Conservation (phyloP, 148 eudicot genomes). For the Camellia japonica region DNA sequence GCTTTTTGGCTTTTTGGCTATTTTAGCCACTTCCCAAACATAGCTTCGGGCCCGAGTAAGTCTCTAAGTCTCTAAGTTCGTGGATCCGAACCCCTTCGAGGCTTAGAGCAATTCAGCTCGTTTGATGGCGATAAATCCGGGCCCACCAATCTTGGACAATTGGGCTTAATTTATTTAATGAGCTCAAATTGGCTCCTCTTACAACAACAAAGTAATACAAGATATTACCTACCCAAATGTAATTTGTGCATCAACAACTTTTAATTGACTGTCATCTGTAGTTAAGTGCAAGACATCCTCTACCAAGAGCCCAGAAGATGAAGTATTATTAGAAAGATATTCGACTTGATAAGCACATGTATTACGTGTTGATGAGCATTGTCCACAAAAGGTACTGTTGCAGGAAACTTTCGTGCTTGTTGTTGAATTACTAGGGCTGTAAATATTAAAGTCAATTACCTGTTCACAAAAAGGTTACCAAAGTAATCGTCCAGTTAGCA, state of each 20-base stretch:
- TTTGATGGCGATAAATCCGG: too few relatives aligned
- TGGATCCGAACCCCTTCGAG: too few relatives aligned
- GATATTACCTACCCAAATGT: slow-evolving; percentile 60
- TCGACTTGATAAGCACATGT: slow-evolving; percentile 55
- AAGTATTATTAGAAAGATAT: slow-evolving; percentile 65
- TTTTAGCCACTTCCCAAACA: too few relatives aligned
- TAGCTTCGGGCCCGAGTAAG: too few relatives aligned
- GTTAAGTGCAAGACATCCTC: slow-evolving; percentile 70
- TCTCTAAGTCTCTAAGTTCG: too few relatives aligned
- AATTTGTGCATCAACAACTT: slow-evolving; percentile 44
- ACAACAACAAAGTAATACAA: not conserved
- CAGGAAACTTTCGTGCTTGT: slow-evolving; percentile 60
- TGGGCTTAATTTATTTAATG: too few relatives aligned
- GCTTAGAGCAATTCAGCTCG: too few relatives aligned
- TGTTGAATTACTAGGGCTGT: slow-evolving; percentile 66
- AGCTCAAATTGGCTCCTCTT: too few relatives aligned
- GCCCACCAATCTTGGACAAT: too few relatives aligned
- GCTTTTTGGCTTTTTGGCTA: too few relatives aligned
- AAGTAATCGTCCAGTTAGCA: not conserved
- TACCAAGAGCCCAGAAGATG: slow-evolving; percentile 70
- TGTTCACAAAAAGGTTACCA: slow-evolving; percentile 19
- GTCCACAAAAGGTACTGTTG: slow-evolving; percentile 46
- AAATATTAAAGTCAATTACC: slow-evolving; percentile 48
- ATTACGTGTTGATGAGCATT: slow-evolving; percentile 34
- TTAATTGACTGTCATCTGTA: slow-evolving; percentile 42